Conservation (phyloP, 139 green algal genomes). For the Tetradesmus lagerheimii region DNA sequence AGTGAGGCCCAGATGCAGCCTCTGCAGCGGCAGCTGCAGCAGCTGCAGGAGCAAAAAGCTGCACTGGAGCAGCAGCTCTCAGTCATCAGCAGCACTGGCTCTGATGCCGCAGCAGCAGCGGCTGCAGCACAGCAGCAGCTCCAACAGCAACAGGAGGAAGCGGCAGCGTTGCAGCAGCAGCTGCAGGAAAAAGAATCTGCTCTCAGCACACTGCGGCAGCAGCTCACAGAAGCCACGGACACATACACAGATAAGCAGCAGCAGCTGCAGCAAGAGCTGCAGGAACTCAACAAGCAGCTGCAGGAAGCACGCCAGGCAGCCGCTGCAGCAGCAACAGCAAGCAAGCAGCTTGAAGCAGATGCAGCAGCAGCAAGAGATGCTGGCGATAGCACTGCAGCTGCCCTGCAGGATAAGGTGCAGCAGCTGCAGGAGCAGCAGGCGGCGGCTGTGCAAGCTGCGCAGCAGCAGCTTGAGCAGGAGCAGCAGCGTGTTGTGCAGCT, state of each 20-base stretch:
- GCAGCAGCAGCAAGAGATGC: neutral
- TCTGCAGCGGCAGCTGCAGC: neutral
- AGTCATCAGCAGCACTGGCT: neutral
- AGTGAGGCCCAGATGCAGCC: neutral
- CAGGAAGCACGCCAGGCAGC: neutral
- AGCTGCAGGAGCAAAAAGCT: neutral
- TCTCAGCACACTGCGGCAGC: neutral
- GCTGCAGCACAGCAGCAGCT: neutral
- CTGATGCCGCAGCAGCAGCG: slow-evolving; percentile 16
- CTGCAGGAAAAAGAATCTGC: neutral
- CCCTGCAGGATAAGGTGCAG: neutral
- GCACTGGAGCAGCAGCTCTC: slow-evolving; percentile 10
- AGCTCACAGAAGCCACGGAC: neutral
- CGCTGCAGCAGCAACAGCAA: neutral
- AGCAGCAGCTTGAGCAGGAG: neutral
- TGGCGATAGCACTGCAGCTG: neutral
- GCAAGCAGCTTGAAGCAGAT: neutral
- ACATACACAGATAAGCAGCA: neutral
- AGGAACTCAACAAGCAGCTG: neutral
- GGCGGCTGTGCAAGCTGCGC: neutral
- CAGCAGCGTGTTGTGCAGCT: neutral
- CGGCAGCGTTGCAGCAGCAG: neutral
- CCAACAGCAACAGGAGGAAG: neutral
- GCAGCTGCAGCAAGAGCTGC: neutral
- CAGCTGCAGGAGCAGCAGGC: neutral